Evolutionary conservation across 1,284 basidiomycete species (phyloP), one percentile per base, ranked within the genome.

Genomic region (Leccinum pachyderme): DNA sequence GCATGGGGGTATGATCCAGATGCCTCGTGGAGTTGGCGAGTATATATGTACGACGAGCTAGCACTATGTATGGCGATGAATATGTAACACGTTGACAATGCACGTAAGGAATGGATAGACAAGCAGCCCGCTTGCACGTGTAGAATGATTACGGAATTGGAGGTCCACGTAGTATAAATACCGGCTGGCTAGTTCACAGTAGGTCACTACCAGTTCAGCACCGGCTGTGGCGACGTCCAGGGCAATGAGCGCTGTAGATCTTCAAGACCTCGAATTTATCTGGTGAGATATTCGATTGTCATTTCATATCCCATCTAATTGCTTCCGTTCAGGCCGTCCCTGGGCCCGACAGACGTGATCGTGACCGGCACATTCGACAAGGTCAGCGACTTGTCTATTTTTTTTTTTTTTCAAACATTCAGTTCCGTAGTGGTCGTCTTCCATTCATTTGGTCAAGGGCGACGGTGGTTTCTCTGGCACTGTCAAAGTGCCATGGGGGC

Each of bases 301-400:
- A 12, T 37, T 41, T 32, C 15, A 32, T 51, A 43, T 54, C 32
- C 56, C 41, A 18, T 44, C 25, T 39, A 39, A 59, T 51, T 52
- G 22, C 49, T 51, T 60, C 54, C 58, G 46, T 28, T 61, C 47
- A 62, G 63, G 64, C 87, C 87, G 28, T 76, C 81, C 59, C 58
- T 74, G 32, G 77, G 78, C 55, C 81, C 87, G 49, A 75, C 70
- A 49, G 72, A 76, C 54, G 88, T 90, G 55, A 80, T 89, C 61
- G 80, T 87, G 56, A 89, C 88, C 18, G 89, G 89, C 50, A 79
- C 84, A 32, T 91, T 91, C 68, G 89, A 91, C 77, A 73, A 86
- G 71, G 89, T 89, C 67, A 67, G 84, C 71, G 18, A 27, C 18
- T n/a, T 4, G 3, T 33, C 29, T 18, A 18, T 5, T 27, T 24